Evolutionary conservation across 306 rosid genomes (phyloP), one percentile per base, ranked within the genome.

Genomic region (Citrullus colocynthis): DNA sequence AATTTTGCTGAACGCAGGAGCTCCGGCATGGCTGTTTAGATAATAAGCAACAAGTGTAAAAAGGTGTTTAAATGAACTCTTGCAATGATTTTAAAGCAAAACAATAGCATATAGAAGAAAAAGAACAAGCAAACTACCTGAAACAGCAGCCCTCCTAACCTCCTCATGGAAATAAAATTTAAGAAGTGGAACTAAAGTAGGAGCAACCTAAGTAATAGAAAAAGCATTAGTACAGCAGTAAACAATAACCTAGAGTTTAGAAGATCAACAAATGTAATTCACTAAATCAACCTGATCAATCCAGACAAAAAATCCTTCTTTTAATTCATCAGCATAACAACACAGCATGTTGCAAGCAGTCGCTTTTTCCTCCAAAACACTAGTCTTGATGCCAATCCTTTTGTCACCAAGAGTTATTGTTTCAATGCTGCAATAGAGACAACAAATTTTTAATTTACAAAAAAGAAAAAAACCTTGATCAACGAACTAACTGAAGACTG

Each of bases 251-350:
- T 16, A 14, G 8, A 30, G 36, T 32, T 66, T 79, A 82, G 44
- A 73, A 71, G 16, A 74, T 28, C 12, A 37, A 75, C 56, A 45
- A 36, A 71, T 24, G 21, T 24, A 24, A 28, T 24, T 69, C 74
- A 57, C n/a, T 45, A 67, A 79, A 81, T 55, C 58, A 81, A 94
- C 98, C 98, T 94, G 97, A 85, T 94, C 98, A 80, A 94, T 92
- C 98, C 98, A 94, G 10, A 96, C 95, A 86, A 89, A 94, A 88
- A 94, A 94, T 60, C 98, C 97, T 87, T 94, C 98, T 83, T 94
- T 94, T 83, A 94, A 75, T 83, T 94, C 98, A 84, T 91, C 98
- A 36, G 98, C 98, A 83, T 92, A 94, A 83, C 97, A 94, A 85
- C 98, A 91, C 39, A 94, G 83, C 97, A 94, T 94, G 85, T 94